Evolutionary conservation across 768 basidiomycete genomes (phyloP).

Genomic region (Tephrocybe sp.): DNA sequence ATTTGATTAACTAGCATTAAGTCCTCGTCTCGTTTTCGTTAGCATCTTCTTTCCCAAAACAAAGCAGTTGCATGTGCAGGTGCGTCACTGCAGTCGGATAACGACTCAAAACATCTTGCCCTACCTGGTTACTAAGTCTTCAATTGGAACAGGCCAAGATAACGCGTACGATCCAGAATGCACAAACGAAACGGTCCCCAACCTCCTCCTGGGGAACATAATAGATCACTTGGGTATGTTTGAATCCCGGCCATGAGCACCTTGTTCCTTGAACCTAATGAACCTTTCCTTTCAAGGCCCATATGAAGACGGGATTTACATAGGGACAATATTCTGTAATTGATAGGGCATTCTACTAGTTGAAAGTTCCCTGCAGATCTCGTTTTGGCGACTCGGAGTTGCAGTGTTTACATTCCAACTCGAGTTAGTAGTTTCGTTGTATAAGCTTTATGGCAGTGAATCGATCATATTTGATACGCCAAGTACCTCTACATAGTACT

Average conservation of each 20-base stretch:
- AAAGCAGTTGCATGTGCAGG: constrained; percentile 36
- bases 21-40: neutral
- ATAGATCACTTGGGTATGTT: constrained; percentile 41
- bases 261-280: neutral
- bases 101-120: no score
- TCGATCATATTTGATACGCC: no score
- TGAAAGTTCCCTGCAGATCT: no score
- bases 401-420: no score
- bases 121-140: no score
- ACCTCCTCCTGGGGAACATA: constrained; percentile 37
- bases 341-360: no score
- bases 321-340: constrained; percentile 34
- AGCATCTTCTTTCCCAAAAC: constrained; percentile 17
- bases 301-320: constrained; percentile 38
- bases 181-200: constrained; percentile 42
- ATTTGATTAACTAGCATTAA: neutral
- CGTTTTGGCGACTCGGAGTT: no score
- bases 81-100: neutral
- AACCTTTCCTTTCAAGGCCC: constrained; percentile 8
- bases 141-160: constrained; percentile 36
- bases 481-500: no score
- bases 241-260: neutral
- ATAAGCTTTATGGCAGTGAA: no score
- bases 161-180: constrained; percentile 42
- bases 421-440: no score